Evolutionary conservation across 1,139 yeast species (phyloP), one percentile per base, ranked within the genome.

Genomic region (Yamadazyma trypodendri): DNA sequence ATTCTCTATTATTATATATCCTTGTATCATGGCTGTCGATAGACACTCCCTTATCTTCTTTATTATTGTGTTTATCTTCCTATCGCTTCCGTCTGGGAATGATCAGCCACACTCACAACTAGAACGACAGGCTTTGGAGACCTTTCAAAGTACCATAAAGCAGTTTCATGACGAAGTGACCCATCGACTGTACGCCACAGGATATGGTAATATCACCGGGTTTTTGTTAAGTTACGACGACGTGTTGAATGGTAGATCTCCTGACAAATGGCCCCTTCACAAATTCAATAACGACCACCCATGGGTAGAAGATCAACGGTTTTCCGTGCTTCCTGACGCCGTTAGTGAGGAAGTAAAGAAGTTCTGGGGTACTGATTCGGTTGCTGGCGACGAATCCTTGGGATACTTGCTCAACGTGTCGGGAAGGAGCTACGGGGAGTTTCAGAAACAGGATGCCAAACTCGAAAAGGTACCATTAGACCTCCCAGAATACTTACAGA

Each of bases 141-240:
- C 41, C 17, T 68, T 58, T 45, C 63, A 68, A 34, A 56, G 61
- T 10, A 63, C 64, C 34, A 52, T 73, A 7, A 50, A 51, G 17
- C 46, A 52, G 13, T 61, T 65, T 18, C 56, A 57, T 9, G 48
- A 56, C 2, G 57, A 60, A 10, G 58, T 83, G 29, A 46, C 49
- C 12, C 59, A 65, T 25, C 63, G 77, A 28, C 65, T 72, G 2
- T 81, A 74, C 54, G 42, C 54, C 13, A 45, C 60, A 3, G 88
- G 88, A 7, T 83, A 82, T 55, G 85, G 84, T 1, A 83, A 85
- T 50, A 57, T 87, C 9, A 84, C 95, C 0, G 96, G 96, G 7
- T 75, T 82, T 44, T 70, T 67, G 52, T 60, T 80, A 40, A 79
- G 84, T 35, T 85, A 82, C 49, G 60, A 65, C 8, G 92, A 84